A percentile compares a stretch with the other conserved stretches of the same genome.
These are phyloP conservation scores for Metschnikowia gruessii DNA, from an alignment of 805 yeast species.

Conservation along the genomic window DNA sequence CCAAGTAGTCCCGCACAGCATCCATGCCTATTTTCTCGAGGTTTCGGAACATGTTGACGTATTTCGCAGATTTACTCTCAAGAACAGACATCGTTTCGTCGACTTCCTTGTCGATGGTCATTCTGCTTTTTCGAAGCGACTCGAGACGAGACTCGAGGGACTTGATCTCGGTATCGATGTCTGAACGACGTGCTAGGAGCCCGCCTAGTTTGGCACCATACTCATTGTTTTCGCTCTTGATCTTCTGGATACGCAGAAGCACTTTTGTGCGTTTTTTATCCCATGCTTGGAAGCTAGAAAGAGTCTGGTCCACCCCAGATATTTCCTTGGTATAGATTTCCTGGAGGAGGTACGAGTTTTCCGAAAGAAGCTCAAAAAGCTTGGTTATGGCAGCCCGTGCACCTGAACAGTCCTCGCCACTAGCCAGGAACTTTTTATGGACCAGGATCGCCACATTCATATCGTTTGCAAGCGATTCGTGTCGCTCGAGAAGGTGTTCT, in stretches of 20 bases:
- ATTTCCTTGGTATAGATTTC: conserved; percentile 46
- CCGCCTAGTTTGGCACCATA: conserved; percentile 42
- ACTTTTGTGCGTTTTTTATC: conserved; percentile 36
- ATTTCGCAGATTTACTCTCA: conserved; percentile 47
- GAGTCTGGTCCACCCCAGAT: conserved; percentile 24
- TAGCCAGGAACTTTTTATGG: conserved; percentile 8
- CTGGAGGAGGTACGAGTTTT: conserved; percentile 41
- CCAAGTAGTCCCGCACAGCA: conserved; percentile 30
- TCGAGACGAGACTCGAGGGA: conserved; percentile 36
- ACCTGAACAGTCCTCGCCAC: conserved; percentile 14
- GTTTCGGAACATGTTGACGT: conserved; percentile 39
- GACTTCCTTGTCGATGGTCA: conserved; percentile 36
- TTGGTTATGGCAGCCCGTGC: conserved; percentile 2
- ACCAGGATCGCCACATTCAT: conserved; percentile 4
- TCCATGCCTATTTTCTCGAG: conserved; percentile 39
- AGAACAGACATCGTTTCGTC: conserved; percentile 47
- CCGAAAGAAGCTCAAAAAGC: conserved; percentile 30
- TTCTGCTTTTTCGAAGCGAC: conserved; percentile 33
- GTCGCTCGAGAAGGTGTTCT: conserved; percentile 12
- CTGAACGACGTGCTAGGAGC: conserved; percentile 32
- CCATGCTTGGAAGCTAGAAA: conserved; percentile 37
- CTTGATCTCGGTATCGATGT: conserved; percentile 37
- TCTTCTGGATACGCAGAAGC: conserved; percentile 33
- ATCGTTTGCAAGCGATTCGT: conserved; percentile 6
- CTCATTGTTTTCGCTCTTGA: conserved; percentile 38